phyloP scores from a whole-genome alignment of 495 filamentous ascomycete genomes.

The Podospora pseudopauciseta region DNA sequence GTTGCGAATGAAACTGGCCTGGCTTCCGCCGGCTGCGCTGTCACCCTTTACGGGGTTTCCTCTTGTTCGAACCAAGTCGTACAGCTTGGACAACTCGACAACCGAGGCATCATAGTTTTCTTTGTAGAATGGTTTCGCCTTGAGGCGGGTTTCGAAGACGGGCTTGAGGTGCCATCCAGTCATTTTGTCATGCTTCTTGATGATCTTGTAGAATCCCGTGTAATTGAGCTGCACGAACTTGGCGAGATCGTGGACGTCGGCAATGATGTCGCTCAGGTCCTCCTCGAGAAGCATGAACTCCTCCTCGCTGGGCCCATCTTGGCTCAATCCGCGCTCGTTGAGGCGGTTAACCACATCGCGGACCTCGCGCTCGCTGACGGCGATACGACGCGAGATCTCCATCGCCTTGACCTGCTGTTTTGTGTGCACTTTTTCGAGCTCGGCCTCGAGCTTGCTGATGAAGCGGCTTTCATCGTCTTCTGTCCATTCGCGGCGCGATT shows the following conservation, averaged over 20 bases:
- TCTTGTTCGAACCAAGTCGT: slow-evolving; percentile 87
- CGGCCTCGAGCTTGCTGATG: slow-evolving; percentile 76
- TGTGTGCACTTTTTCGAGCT: slow-evolving; percentile 93
- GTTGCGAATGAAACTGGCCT: slow-evolving; percentile 94
- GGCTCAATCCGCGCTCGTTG: slow-evolving; percentile 51
- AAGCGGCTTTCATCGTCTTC: slow-evolving; percentile 91
- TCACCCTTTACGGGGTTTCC: slow-evolving; percentile 92
- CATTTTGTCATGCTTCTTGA: slow-evolving; percentile 99
- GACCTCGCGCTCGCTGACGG: slow-evolving; percentile 81
- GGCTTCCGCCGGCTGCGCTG: slow-evolving; percentile 80
- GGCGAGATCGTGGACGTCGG: slow-evolving; percentile 96
- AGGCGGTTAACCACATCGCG: slow-evolving; percentile 75
- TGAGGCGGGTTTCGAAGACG: slow-evolving; percentile 87
- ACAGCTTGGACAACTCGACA: slow-evolving; percentile 90
- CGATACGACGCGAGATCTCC: slow-evolving; percentile 88
- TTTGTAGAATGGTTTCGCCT: slow-evolving; percentile 95
- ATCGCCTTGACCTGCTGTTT: slow-evolving; percentile 95
- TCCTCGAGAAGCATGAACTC: slow-evolving; percentile 93
- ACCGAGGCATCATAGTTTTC: slow-evolving; percentile 98
- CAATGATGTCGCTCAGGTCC: slow-evolving; percentile 95
- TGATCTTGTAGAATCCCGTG: slow-evolving; percentile 99
- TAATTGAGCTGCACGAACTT: slow-evolving; percentile 99
- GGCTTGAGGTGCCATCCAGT: slow-evolving; percentile 91
- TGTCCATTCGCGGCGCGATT: slow-evolving; percentile 63
- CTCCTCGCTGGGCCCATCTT: slow-evolving; percentile 72